These are phyloP conservation scores for Periconia sp. DNA, from an alignment of 2,329 filamentous ascomycete genomes.

Conservation along the genomic window DNA sequence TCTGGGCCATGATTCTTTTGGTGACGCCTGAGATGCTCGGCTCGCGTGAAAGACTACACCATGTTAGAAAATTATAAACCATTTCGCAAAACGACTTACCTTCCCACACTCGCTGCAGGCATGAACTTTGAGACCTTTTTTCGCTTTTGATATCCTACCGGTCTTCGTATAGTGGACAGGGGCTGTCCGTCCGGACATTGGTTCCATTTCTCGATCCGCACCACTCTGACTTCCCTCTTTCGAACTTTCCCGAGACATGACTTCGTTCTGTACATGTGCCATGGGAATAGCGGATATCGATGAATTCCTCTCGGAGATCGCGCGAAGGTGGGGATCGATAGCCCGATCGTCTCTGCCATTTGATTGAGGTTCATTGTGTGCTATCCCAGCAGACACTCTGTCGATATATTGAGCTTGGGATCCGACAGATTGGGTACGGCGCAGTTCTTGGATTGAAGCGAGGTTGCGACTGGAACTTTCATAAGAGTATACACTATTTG, in stretches of 20 bases:
- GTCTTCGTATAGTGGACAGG: conserved; percentile 40
- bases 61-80: conserved; percentile 1
- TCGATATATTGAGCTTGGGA: not conserved
- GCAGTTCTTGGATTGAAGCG: not conserved
- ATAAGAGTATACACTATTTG: not conserved
- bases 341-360: not conserved
- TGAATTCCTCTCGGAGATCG: not conserved
- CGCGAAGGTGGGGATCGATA: not conserved
- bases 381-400: not conserved
- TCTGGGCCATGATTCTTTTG: conserved; percentile 12
- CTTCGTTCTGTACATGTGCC: not conserved
- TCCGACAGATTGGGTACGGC: not conserved
- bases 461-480: not conserved
- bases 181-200: conserved; percentile 2
- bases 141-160: conserved; percentile 43
- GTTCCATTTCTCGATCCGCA: conserved; percentile 3
- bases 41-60: conserved; percentile 41
- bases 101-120: conserved; percentile 40
- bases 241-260: conserved; percentile 1
- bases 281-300: not conserved
- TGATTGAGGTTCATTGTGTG: not conserved
- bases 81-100: not conserved
- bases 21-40: conserved; percentile 37
- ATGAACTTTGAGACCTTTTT: conserved; percentile 43
- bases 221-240: conserved; percentile 7